Percentiles rank a stretch among this genome's conserved stretches.
Conservation (phyloP, 345 rosid genomes). For the Luvunga scandens region DNA sequence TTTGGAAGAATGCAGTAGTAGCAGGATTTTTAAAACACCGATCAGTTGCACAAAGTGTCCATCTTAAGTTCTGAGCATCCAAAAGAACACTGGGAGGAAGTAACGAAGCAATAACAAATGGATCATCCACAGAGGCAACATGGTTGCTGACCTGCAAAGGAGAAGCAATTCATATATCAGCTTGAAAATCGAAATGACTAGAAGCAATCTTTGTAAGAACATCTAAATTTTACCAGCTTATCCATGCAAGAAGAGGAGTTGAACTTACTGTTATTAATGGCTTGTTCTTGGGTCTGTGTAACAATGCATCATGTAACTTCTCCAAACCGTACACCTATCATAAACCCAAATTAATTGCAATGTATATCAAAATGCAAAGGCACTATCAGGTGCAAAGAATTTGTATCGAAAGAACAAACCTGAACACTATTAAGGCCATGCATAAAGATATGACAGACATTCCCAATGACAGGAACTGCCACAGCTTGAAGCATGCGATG, state of each 20-base stretch:
- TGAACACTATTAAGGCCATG: constrained; percentile 91
- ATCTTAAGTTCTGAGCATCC: constrained; percentile 83
- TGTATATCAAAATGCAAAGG: not conserved
- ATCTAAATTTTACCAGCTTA: not conserved
- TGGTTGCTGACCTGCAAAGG: constrained; percentile 84
- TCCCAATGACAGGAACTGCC: constrained; percentile 87
- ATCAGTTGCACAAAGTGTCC: constrained; percentile 97
- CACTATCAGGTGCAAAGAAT: not conserved
- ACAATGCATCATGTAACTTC: constrained; percentile 84
- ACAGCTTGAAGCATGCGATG: constrained; percentile 75
- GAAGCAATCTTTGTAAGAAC: not conserved
- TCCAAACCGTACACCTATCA: constrained; percentile 87
- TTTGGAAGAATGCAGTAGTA: constrained; percentile 80
- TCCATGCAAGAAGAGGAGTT: not conserved
- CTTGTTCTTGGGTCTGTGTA: constrained; percentile 66
- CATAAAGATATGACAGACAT: constrained; percentile 96
- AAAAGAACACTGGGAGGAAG: constrained; percentile 81
- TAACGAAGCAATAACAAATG: constrained; percentile 83
- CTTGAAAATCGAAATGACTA: not conserved
- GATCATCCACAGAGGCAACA: constrained; percentile 96
- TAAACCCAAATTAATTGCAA: not conserved
- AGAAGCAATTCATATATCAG: not conserved
- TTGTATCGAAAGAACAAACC: constrained; percentile 29
- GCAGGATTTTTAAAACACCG: constrained; percentile 87
- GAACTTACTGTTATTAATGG: constrained; percentile 79